Percentiles rank a stretch among this genome's conserved stretches.
Evolutionary conservation across 345 rosid genomes (phyloP).

Genomic region (Populus simonii): DNA sequence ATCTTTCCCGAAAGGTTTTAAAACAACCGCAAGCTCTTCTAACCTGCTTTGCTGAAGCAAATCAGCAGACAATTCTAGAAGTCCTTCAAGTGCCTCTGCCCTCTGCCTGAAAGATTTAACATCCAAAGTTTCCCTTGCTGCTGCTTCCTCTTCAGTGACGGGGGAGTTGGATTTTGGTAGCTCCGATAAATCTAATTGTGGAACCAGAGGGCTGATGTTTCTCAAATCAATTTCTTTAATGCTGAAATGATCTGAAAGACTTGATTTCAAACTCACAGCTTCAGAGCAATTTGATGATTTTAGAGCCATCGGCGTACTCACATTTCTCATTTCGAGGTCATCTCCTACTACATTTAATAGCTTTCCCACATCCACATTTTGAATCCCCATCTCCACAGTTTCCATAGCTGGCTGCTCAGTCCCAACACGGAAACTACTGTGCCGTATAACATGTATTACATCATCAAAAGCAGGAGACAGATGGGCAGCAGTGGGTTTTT

Average conservation of each 20-base stretch:
- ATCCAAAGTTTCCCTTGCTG: constrained; percentile 67
- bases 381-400: constrained; percentile 74
- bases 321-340: constrained; percentile 59
- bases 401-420: constrained; percentile 83
- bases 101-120: constrained; percentile 88
- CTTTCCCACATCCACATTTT: constrained; percentile 68
- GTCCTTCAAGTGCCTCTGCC: constrained; percentile 98
- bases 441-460: constrained; percentile 81
- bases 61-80: constrained; percentile 86
- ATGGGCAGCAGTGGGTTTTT: constrained; percentile 42
- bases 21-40: constrained; percentile 89
- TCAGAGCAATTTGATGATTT: constrained; percentile 50
- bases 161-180: constrained; percentile 37
- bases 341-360: constrained; percentile 70
- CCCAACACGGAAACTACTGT: constrained; percentile 84
- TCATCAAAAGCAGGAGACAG: constrained; percentile 70
- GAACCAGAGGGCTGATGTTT: constrained; percentile 19
- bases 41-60: constrained; percentile 76
- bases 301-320: constrained; percentile 22
- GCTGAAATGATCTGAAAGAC: constrained; percentile 38
- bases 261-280: constrained; percentile 35
- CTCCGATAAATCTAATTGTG: constrained; percentile 43
- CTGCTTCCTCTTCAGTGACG: constrained; percentile 50
- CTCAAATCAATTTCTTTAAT: constrained; percentile 45
- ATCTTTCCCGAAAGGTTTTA: constrained; percentile 93